Evolutionary conservation across 106 monocot genomes (phyloP), one percentile per base, ranked within the genome.

Genomic region (Platanthera guangdongensis): DNA sequence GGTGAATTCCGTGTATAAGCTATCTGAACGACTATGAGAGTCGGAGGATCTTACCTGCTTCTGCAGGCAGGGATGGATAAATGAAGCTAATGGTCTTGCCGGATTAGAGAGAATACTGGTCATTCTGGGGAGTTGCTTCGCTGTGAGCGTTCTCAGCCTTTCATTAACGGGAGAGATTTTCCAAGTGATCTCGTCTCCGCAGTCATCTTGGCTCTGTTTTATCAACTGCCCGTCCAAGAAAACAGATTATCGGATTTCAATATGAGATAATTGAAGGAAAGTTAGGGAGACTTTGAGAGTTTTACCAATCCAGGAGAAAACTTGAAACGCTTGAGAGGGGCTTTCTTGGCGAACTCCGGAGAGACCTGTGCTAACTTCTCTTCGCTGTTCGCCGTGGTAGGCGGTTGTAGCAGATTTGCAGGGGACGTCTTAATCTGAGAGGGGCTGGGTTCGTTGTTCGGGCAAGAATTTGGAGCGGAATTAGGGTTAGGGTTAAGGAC

Each of bases 261-360:
- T 7, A 48, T 46, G 45, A 48, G 46, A 70, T 48, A 47, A 16
- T 18, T n/a, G n/a, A 70, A 18, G 3, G 21, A 22, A 3, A 72
- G 8, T 50, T 50, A 39, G 39, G 2, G 50, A 25, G 6, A 73
- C 12, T 32, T 1, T 65, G 21, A 74, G 8, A 8, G 13, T n/a
- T 82, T 79, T 65, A 99, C 99, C 89, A 94, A 90, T 79, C 94
- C 90, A 45, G 99, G 99, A n/a, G 99, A 99, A 47, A 99, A 99
- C 78, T 83, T 89, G 82, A 84, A 81, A 30, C 92, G 86, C 88
- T 94, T 99, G 75, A 16, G 63, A 7, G 91, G 70, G 47, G 46
- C 79, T 4, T 76, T 78, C 73, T 88, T 94, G 69, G 84, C 49
- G 75, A 79, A 47, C 80, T 94, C 92, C 51, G 99, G 99, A 52